A percentile compares a stretch with the other conserved stretches of the same genome.
These are phyloP conservation scores for Scorias spongiosa DNA, from an alignment of 2,329 filamentous ascomycete species.

Conservation along the genomic window DNA sequence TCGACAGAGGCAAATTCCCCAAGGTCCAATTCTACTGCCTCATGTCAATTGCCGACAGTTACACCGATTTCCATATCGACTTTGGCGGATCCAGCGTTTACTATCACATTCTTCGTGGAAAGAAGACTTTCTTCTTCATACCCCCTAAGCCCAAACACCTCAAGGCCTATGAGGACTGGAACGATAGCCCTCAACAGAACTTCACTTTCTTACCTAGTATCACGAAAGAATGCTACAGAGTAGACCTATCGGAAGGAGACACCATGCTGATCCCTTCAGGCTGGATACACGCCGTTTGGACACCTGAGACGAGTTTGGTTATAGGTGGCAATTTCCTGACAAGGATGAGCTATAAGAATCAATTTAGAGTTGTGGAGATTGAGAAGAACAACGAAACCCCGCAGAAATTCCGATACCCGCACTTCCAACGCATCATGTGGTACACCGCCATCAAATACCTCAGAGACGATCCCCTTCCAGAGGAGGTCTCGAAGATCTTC, in stretches of 20 bases:
- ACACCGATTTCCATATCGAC: conserved; percentile 58
- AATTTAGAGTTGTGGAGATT: conserved; percentile 49
- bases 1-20: conserved; percentile 40
- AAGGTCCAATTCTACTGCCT: conserved; percentile 55
- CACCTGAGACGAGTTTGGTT: conserved; percentile 51
- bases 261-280: conserved; percentile 58
- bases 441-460: conserved; percentile 50
- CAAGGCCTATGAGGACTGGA: conserved; percentile 59
- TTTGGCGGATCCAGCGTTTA: conserved; percentile 57
- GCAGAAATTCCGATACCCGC: conserved; percentile 50
- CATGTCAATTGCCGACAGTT: conserved; percentile 57
- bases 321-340: conserved; percentile 59
- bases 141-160: conserved; percentile 52
- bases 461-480: conserved; percentile 47
- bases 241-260: conserved; percentile 50
- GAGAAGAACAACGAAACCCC: conserved; percentile 53
- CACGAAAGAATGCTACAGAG: conserved; percentile 51
- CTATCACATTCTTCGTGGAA: conserved; percentile 54
- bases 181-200: conserved; percentile 50
- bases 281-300: conserved; percentile 61
- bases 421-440: conserved; percentile 57
- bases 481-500: conserved; percentile 39
- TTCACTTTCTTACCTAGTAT: conserved; percentile 49
- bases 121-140: conserved; percentile 58
- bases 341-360: conserved; percentile 48